These are phyloP conservation scores for Cicer bijugum DNA, from an alignment of 306 rosid species.

Conservation along the genomic window DNA sequence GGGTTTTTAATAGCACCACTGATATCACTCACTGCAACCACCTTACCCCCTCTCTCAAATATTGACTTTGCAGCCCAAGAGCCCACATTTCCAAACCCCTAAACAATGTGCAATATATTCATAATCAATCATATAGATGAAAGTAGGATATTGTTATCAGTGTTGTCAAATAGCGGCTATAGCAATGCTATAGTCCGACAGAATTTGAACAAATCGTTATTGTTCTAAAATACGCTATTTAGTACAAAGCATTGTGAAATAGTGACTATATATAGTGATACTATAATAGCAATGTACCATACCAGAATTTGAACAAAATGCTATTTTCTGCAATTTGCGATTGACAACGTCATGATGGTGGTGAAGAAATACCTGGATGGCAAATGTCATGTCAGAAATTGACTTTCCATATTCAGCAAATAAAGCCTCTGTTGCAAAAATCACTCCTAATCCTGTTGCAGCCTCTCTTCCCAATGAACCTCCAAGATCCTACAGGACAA, in stretches of 20 bases:
- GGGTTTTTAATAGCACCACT: constrained; percentile 61
- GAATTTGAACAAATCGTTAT: neutral
- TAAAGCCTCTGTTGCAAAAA: constrained; percentile 66
- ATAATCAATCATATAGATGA: constrained; percentile 3
- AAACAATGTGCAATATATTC: neutral
- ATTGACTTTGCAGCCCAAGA: constrained; percentile 65
- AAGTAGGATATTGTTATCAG: neutral
- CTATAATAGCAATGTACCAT: neutral
- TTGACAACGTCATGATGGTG: neutral
- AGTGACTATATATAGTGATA: neutral
- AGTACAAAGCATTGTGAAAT: neutral
- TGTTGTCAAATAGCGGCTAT: neutral
- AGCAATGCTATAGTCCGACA: neutral
- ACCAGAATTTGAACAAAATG: neutral
- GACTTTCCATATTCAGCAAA: constrained; percentile 66
- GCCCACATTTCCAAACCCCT: constrained; percentile 64
- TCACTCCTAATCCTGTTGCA: constrained; percentile 67
- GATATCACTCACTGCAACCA: constrained; percentile 67
- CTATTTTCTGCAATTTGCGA: neutral
- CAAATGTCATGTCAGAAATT: constrained; percentile 55
- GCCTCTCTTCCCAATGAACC: constrained; percentile 78
- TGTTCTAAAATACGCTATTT: neutral
- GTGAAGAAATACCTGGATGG: constrained; percentile 57
- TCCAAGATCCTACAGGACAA: constrained; percentile 63
- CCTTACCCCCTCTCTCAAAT: constrained; percentile 64